phyloP scores from a whole-genome alignment of 805 yeast species.

The Grigorovia jiainica region DNA sequence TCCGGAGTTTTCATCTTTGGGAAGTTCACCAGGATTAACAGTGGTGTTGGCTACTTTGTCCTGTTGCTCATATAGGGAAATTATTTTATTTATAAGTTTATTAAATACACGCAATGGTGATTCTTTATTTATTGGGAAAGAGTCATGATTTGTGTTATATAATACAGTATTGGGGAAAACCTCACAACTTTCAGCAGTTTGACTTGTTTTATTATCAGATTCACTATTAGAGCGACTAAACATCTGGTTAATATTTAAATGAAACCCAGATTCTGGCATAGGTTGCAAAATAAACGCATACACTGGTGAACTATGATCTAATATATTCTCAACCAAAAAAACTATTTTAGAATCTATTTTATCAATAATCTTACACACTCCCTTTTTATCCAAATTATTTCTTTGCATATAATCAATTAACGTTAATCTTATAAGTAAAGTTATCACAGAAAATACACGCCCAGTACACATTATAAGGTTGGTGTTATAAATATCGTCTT shows the following conservation, averaged over 20 bases:
- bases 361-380: slow-evolving; percentile 37
- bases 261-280: slow-evolving; percentile 18
- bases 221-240: slow-evolving; percentile 9
- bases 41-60: not conserved
- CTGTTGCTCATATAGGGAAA: not conserved
- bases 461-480: slow-evolving; percentile 4
- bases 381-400: slow-evolving; percentile 40
- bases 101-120: too few relatives aligned
- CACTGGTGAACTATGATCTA: slow-evolving; percentile 20
- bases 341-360: slow-evolving; percentile 2
- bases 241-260: slow-evolving; percentile 16
- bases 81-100: too few relatives aligned
- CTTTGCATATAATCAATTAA: slow-evolving; percentile 1
- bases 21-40: too few relatives aligned
- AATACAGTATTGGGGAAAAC: not conserved
- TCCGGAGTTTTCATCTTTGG: not conserved
- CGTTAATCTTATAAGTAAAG: slow-evolving; percentile 2
- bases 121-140: not conserved
- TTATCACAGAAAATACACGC: slow-evolving; percentile 5
- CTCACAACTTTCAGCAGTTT: not conserved
- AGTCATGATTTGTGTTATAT: slow-evolving; percentile 1
- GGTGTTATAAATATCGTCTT: not conserved
- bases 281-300: slow-evolving; percentile 16
- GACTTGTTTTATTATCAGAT: slow-evolving; percentile 1
- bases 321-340: slow-evolving; percentile 7